phyloP scores from a whole-genome alignment of 2,329 filamentous ascomycete species.

The Monilinia aucupariae region DNA sequence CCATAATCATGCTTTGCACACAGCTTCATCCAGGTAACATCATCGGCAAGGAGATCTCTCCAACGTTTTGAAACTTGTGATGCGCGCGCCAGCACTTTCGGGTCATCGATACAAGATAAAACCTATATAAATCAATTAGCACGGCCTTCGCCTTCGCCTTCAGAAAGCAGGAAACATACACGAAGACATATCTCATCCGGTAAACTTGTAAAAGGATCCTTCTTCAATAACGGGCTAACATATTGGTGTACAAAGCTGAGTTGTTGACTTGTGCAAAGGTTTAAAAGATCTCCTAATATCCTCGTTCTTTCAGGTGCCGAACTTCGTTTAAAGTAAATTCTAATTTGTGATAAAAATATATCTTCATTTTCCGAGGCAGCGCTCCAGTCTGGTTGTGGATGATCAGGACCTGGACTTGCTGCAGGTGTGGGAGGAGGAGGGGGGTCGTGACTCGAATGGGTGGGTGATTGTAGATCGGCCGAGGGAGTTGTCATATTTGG shows the following conservation, averaged over 20 bases:
- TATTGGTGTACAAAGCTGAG: conserved; percentile 95
- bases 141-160: neutral
- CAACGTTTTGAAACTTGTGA: conserved; percentile 95
- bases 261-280: conserved; percentile 90
- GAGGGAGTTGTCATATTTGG: conserved; percentile 62
- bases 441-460: conserved; percentile 39
- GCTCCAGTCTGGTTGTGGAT: conserved; percentile 66
- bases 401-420: conserved; percentile 58
- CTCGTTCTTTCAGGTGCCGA: conserved; percentile 71
- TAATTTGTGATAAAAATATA: conserved; percentile 71
- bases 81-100: conserved; percentile 84
- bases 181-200: conserved; percentile 89
- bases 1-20: conserved; percentile 93
- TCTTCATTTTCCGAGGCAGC: conserved; percentile 76
- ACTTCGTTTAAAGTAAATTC: conserved; percentile 73
- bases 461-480: conserved; percentile 50
- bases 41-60: conserved; percentile 88
- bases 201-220: conserved; percentile 88
- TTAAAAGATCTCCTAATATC: conserved; percentile 80
- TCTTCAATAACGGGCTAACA: conserved; percentile 88
- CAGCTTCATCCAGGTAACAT: conserved; percentile 96
- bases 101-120: conserved; percentile 93
- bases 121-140: conserved; percentile 50
- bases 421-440: conserved; percentile 61
- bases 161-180: conserved; percentile 46